Evolutionary conservation across 176 grass and related monocot genomes (phyloP).

Genomic region (Otatea glauca): DNA sequence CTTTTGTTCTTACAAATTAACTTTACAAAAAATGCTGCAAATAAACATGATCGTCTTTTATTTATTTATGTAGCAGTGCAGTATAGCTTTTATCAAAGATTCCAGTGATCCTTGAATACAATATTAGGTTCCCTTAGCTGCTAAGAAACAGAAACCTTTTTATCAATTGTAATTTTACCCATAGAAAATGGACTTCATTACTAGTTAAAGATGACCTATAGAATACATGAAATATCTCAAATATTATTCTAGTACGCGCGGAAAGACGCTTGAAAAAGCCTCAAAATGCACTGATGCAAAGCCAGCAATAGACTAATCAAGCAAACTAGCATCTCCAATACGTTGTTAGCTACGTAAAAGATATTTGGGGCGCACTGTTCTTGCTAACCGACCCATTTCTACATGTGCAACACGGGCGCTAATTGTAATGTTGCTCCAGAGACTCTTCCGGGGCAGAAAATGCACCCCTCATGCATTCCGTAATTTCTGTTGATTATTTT

Average conservation of each 20-base stretch:
- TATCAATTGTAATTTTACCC: background rate
- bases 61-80: background rate
- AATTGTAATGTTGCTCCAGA: background rate
- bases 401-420: conserved; percentile 3
- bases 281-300: background rate
- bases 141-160: conserved; percentile 34
- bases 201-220: background rate
- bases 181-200: background rate
- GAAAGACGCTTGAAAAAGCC: background rate
- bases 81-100: background rate
- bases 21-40: background rate
- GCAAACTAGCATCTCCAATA: background rate
- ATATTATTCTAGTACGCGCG: background rate
- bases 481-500: too few relatives aligned
- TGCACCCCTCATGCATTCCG: background rate
- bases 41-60: background rate
- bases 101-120: background rate
- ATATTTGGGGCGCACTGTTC: background rate
- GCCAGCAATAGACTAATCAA: background rate
- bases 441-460: background rate
- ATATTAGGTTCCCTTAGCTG: background rate
- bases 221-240: background rate
- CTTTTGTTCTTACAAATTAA: background rate
- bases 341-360: background rate
- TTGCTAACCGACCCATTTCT: background rate